Evolutionary conservation across 208 protist species (phyloP).

Genomic region (Leishmania mexicana): DNA sequence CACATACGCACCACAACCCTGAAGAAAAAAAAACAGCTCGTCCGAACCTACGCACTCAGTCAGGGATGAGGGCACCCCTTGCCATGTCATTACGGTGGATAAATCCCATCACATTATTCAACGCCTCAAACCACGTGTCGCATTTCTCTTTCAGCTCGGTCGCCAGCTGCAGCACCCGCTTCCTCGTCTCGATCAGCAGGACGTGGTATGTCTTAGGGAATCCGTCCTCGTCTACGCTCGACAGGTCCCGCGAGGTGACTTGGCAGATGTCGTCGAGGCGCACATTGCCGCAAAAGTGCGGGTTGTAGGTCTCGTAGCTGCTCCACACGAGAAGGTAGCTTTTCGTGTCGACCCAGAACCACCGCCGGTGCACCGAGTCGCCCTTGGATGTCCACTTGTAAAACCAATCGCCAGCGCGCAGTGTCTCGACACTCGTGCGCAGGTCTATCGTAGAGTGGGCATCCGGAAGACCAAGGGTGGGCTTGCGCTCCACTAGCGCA

Average conservation of each 20-base stretch:
- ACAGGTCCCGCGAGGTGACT: conserved; percentile 52
- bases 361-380: conserved; percentile 53
- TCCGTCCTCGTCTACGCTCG: conserved; percentile 51
- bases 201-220: conserved; percentile 71
- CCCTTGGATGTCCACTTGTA: conserved; percentile 78
- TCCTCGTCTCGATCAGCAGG: conserved; percentile 67
- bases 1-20: not conserved
- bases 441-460: conserved; percentile 67
- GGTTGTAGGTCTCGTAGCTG: conserved; percentile 58
- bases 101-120: conserved; percentile 78
- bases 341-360: conserved; percentile 79
- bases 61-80: conserved; percentile 41
- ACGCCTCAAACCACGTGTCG: conserved; percentile 80
- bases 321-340: conserved; percentile 83
- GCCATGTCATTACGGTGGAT: conserved; percentile 53
- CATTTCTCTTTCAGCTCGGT: conserved; percentile 72
- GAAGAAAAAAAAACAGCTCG: not conserved
- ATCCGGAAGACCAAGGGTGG: conserved; percentile 43
- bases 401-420: conserved; percentile 81
- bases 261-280: conserved; percentile 71
- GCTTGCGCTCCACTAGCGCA: conserved; percentile 11
- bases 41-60: conserved; percentile 17
- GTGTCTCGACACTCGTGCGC: conserved; percentile 60
- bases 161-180: conserved; percentile 70
- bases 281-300: conserved; percentile 55